Evolutionary conservation across 192 early-diverging fungal species (phyloP), one percentile per base, ranked within the genome.

Genomic region (Coemansia erecta): DNA sequence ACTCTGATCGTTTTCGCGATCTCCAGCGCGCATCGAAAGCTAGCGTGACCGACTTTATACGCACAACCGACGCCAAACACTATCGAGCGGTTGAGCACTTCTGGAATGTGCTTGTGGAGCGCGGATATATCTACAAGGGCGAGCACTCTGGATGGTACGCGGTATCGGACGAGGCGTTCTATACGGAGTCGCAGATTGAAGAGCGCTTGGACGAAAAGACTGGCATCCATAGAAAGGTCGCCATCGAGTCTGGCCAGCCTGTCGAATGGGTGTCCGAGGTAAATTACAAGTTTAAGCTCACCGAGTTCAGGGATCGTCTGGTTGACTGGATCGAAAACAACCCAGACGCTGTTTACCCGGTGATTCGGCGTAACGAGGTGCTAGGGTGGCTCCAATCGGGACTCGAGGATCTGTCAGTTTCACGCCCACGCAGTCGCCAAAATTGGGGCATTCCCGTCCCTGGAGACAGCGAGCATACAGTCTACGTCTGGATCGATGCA

Each of bases 401-500:
- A 0, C 66, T 94, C 0, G 56, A 77, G 0, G 94, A 98, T 66
- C 73, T 98, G 28, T 94, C 92, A 0, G 75, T 98, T 3, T 98
- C 96, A 17, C 80, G 96, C 19, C 86, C 91, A 12, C 66, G 82
- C 47, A 84, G 85, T 1, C 81, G 94, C 3, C 72, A 94, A 17
- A 62, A 82, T 56, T 98, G 96, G 96, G 96, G 94, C 8, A 91
- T 98, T 23, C 84, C 85, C 2, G 93, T 98, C 10, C 96, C 96
- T 0, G 84, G 81, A 60, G 94, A 98, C 69, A 53, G 80, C 5
- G 81, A 86, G 4, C 96, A 98, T 61, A 90, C 93, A 11, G 86
- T 98, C 37, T 98, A 98, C 61, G 96, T 98, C 22, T 98, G 96
- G 96, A 79, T 98, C 47, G 96, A 98, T 62, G 96, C 96, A 3